Percentiles rank a stretch among this genome's conserved stretches.
Conservation (phyloP, 164 flowering plant species). For the Echeveria elegans region DNA sequence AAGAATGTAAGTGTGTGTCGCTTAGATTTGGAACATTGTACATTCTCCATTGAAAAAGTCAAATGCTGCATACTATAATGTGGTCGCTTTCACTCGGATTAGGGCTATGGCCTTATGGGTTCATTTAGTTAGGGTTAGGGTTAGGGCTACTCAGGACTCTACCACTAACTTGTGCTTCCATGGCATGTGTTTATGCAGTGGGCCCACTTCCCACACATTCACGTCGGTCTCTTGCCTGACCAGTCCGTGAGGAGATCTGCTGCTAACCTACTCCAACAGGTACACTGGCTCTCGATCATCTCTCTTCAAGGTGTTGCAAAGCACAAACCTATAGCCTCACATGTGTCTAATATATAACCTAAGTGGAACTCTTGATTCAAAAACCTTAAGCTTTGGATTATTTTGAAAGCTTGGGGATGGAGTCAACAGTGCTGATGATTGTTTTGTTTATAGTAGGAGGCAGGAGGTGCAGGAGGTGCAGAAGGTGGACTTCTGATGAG, state of each 20-base stretch:
- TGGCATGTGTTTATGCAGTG: conserved; percentile 34
- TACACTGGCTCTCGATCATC: conserved; percentile 17
- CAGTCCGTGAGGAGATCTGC: conserved; percentile 61
- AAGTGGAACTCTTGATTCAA: not conserved
- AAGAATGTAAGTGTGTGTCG: conserved; percentile 9
- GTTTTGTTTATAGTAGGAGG: not conserved
- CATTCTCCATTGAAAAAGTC: too few species aligned
- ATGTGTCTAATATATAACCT: not conserved
- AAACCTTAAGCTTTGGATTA: not conserved
- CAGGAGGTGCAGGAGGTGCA: not conserved
- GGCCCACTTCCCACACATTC: conserved; percentile 99
- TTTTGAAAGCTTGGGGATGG: not conserved
- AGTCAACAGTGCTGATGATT: not conserved
- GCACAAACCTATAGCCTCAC: not conserved
- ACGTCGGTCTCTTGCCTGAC: conserved; percentile 89
- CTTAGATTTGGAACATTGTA: not conserved
- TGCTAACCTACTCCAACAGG: conserved; percentile 52
- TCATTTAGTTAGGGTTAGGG: not conserved
- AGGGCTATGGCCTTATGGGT: too few species aligned
- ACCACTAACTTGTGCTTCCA: not conserved
- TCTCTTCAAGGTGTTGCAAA: not conserved
- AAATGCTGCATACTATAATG: not conserved
- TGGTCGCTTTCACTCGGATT: too few species aligned
- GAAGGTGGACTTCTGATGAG: not conserved
- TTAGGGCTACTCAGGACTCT: not conserved